Evolutionary conservation across 345 rosid species (phyloP).

Genomic region (thale cress (Arabidopsis thaliana)): DNA sequence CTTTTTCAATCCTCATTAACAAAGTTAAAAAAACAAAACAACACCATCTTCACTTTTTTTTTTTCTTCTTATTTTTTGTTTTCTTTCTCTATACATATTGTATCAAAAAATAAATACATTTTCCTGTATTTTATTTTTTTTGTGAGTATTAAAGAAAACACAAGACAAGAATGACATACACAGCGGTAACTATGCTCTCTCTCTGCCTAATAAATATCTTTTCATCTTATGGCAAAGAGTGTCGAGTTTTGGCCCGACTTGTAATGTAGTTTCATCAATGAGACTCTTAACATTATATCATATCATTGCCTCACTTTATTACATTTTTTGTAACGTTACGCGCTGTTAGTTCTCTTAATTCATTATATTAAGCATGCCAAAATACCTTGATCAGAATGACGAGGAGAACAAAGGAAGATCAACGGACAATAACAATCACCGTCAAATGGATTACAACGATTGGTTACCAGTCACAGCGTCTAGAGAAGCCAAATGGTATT

Average conservation of each 20-base stretch:
- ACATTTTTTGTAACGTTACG: too few species aligned
- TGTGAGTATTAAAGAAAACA: slow-evolving; percentile 34
- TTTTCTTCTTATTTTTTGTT: neutral
- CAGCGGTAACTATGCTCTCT: slow-evolving; percentile 25
- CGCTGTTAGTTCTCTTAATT: neutral
- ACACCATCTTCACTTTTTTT: slow-evolving; percentile 9
- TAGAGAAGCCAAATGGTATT: slow-evolving; percentile 90
- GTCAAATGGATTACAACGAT: slow-evolving; percentile 63
- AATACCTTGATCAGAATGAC: slow-evolving; percentile 29
- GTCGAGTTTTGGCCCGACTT: neutral
- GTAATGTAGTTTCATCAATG: slow-evolving; percentile 27
- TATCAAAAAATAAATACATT: slow-evolving; percentile 33
- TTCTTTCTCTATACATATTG: slow-evolving; percentile 42
- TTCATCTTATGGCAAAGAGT: slow-evolving; percentile 8
- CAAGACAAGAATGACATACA: slow-evolving; percentile 40
- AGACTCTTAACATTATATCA: slow-evolving; percentile 6
- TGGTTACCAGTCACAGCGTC: slow-evolving; percentile 77
- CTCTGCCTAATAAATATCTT: neutral
- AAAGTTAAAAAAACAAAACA: neutral
- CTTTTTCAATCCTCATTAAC: slow-evolving; percentile 2
- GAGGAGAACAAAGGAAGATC: slow-evolving; percentile 33
- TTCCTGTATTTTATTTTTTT: slow-evolving; percentile 27
- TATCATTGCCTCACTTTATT: neutral
- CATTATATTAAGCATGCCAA: neutral
- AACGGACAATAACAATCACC: slow-evolving; percentile 37